A percentile compares a stretch with the other conserved stretches of the same genome.
phyloP scores from a whole-genome alignment of 2,329 filamentous ascomycete species.

The Xylaria sp. region DNA sequence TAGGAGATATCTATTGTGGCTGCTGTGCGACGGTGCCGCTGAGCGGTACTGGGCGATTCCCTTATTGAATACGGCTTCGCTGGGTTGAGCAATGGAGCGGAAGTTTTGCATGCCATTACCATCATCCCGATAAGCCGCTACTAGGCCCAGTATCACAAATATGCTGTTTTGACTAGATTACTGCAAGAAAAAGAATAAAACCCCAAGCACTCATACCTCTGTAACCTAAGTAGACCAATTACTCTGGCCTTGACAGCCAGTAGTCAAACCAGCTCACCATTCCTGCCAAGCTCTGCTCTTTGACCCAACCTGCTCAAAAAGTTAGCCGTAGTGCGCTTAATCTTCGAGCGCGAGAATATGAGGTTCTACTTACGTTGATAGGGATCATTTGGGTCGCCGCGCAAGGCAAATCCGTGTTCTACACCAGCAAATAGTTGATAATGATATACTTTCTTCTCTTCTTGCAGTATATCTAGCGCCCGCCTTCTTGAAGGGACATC shows the following conservation, averaged over 20 bases:
- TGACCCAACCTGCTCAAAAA: conserved; percentile 45
- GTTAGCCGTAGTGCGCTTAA: conserved; percentile 6
- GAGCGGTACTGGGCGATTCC: too few species aligned
- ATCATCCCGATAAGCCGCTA: neutral
- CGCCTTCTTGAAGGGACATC: conserved; percentile 51
- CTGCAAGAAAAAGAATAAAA: too few species aligned
- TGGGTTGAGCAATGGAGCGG: too few species aligned
- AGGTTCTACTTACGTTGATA: conserved; percentile 51
- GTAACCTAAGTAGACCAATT: neutral
- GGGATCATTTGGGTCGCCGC: conserved; percentile 60
- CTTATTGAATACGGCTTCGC: neutral
- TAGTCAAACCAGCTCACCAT: conserved; percentile 48
- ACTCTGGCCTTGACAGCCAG: conserved; percentile 41
- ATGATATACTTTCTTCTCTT: conserved; percentile 63
- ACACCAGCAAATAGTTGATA: conserved; percentile 71
- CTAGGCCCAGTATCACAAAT: neutral
- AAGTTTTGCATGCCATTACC: too few species aligned
- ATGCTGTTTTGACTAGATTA: too few species aligned
- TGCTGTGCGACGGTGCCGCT: neutral
- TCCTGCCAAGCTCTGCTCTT: conserved; percentile 47
- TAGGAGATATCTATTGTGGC: neutral
- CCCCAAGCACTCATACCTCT: too few species aligned
- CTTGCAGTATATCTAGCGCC: conserved; percentile 57
- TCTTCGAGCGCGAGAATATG: neutral
- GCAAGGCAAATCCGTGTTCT: conserved; percentile 72